Base-by-base conservation (phyloP, 352 stramenopile species). In the Globisporangium barbulae region DNA sequence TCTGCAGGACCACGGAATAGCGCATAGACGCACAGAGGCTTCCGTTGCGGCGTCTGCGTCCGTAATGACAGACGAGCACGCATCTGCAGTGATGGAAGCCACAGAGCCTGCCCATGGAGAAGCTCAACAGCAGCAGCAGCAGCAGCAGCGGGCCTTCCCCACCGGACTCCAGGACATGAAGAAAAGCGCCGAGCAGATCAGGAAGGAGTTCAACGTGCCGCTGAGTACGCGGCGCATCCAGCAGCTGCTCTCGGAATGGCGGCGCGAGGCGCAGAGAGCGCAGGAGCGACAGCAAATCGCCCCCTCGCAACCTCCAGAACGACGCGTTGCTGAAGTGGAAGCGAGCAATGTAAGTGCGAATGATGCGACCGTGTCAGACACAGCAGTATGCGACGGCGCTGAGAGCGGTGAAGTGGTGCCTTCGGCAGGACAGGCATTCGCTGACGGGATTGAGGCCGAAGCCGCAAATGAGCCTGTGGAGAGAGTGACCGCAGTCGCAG, bases 191-290 rank as follows among this genome's bases (percentile, higher is more conserved):
- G 76, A 81, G 60, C 74, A 76, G 42, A 79, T 85, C 65, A 70
- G 69, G 47, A 64, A 68, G 10, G 74, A 83, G 68, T 80, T 85
- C 57, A 69, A 71, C 30, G 64, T 85, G 63, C 74, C 76, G 44
- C 61, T 85, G 58, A 85, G 76, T 45, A 77, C 72, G 35, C 76
- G 76, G n/a, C 76, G 76, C 60, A 75, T 85, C 28, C 76, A 85
- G 74, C 76, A 85, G 48, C 50, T 85, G 45, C 74, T 85, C 19
- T 82, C 69, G n/a, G 70, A 80, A 42, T 85, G 76, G 76, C 74
- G 76, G 3, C 65, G 63, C 13, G 61, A 72, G 22, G 68, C 74
- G 21, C 70, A 72, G 42, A 65, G 72, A 71, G 49, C 64, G 33
- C 76, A 81, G 61, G 63, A 79, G 50, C 68, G 28, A 15, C 54